Evolutionary conservation across 1,284 basidiomycete genomes (phyloP).

Genomic region (Ustilago crameri): DNA sequence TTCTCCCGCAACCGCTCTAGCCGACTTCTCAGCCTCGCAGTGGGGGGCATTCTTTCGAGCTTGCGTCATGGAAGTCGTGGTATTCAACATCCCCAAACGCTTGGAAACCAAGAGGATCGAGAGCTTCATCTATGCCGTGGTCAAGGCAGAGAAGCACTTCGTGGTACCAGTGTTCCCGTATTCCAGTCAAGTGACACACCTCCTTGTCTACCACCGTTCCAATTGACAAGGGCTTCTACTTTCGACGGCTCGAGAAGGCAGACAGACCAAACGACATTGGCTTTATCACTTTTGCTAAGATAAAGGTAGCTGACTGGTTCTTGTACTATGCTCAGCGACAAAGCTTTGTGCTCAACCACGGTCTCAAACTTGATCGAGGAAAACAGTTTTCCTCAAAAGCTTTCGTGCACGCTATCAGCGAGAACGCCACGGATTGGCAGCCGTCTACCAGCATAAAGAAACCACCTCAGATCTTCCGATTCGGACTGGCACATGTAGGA

Average conservation of each 20-base stretch:
- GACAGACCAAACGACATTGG: background rate
- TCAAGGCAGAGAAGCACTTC: constrained; percentile 6
- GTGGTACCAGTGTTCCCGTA: background rate
- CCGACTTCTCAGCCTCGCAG: no score
- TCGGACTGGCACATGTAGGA: constrained; percentile 7
- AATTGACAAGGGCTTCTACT: constrained; percentile 32
- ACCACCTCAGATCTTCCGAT: constrained; percentile 1
- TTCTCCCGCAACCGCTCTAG: no score
- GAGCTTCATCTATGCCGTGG: constrained; percentile 21
- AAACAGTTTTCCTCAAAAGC: constrained; percentile 1
- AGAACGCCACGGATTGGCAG: constrained; percentile 17
- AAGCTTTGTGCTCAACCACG: constrained; percentile 1
- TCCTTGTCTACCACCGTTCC: background rate
- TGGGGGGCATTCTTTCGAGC: no score
- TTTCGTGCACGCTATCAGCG: constrained; percentile 19
- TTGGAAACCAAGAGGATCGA: constrained; percentile 13
- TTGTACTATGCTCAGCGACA: constrained; percentile 6
- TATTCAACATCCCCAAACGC: constrained; percentile 3
- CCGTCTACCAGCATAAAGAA: constrained; percentile 14
- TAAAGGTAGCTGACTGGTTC: constrained; percentile 24
- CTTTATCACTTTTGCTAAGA: constrained; percentile 22
- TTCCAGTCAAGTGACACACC: background rate
- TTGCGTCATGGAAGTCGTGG: constrained; percentile 21
- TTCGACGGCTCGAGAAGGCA: background rate
- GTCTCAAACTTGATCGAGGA: background rate